Percentiles rank a stretch among this genome's conserved stretches.
These are phyloP conservation scores for Articulospora tetracladia DNA, from an alignment of 495 filamentous ascomycete genomes.

Conservation along the genomic window DNA sequence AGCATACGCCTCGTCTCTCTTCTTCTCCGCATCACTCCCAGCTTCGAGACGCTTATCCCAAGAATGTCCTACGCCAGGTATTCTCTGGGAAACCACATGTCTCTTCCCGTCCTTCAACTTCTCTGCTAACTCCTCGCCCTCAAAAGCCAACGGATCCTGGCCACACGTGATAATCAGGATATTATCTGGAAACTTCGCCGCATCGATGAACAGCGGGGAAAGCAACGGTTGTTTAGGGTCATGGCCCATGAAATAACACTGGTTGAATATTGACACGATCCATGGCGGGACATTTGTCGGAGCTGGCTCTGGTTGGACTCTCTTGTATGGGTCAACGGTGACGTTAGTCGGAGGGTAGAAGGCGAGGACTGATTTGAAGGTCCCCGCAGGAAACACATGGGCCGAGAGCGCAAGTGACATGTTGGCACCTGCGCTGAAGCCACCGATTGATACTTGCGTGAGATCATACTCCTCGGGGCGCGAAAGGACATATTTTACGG, in stretches of 20 bases:
- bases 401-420: conserved; percentile 37
- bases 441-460: conserved; percentile 36
- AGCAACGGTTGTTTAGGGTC: conserved; percentile 42
- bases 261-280: conserved; percentile 19
- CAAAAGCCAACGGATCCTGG: too few species aligned
- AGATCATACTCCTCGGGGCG: conserved; percentile 28
- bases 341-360: conserved; percentile 41
- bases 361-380: conserved; percentile 38
- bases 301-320: conserved; percentile 15
- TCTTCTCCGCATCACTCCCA: conserved; percentile 2
- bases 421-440: conserved; percentile 42
- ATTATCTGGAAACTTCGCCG: conserved; percentile 35
- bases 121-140: conserved; percentile 7
- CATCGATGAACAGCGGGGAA: conserved; percentile 38
- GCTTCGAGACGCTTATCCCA: conserved; percentile 5
- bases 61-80: conserved; percentile 5
- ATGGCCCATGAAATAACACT: conserved; percentile 23
- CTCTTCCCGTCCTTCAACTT: conserved; percentile 7
- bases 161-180: conserved; percentile 41
- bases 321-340: conserved; percentile 21
- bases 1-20: conserved; percentile 9
- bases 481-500: conserved; percentile 39
- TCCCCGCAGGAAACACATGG: conserved; percentile 36
- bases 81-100: conserved; percentile 7
- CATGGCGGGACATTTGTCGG: conserved; percentile 8